Conservation (phyloP, 1,284 basidiomycete species). For the Puccinia horiana region DNA sequence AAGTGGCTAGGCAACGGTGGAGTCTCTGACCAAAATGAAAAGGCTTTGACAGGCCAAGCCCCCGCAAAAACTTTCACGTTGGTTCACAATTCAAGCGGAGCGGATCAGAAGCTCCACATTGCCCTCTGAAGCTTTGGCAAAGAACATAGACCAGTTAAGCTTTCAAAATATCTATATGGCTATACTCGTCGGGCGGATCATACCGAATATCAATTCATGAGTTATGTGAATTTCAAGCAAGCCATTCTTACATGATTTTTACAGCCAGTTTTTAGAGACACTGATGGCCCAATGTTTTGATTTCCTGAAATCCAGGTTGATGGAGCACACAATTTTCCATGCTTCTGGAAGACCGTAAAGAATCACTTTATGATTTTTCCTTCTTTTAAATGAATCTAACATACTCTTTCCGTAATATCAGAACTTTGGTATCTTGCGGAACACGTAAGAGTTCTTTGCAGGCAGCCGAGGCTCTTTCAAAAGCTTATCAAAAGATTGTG, state of each 20-base stretch:
- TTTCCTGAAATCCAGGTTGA: slow-evolving; percentile 70
- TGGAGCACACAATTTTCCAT: slow-evolving; percentile 68
- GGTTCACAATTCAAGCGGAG: slow-evolving; percentile 60
- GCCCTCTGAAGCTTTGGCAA: slow-evolving; percentile 73
- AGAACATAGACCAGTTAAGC: slow-evolving; percentile 79
- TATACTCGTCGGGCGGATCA: slow-evolving; percentile 62
- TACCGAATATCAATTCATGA: slow-evolving; percentile 79
- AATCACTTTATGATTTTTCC: slow-evolving; percentile 63
- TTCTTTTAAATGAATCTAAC: slow-evolving; percentile 57
- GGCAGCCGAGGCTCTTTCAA: slow-evolving; percentile 52
- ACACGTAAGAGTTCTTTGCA: slow-evolving; percentile 48
- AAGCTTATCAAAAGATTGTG: slow-evolving; percentile 43
- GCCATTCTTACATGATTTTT: slow-evolving; percentile 54
- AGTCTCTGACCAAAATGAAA: slow-evolving; percentile 34
- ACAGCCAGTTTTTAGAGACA: not conserved
- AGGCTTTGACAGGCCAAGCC: slow-evolving; percentile 55
- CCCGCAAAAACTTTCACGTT: slow-evolving; percentile 59
- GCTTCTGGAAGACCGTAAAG: slow-evolving; percentile 64
- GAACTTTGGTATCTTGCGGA: slow-evolving; percentile 27
- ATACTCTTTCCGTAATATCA: slow-evolving; percentile 32
- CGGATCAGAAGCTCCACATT: not conserved
- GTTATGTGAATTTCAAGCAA: slow-evolving; percentile 72
- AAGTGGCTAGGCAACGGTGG: slow-evolving; percentile 72
- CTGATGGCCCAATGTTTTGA: slow-evolving; percentile 59
- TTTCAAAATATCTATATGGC: slow-evolving; percentile 62